A percentile compares a stretch with the other conserved stretches of the same genome.
These are phyloP conservation scores for Nepenthes alata DNA, from an alignment of 179 eudicot genomes.

Conservation along the genomic window DNA sequence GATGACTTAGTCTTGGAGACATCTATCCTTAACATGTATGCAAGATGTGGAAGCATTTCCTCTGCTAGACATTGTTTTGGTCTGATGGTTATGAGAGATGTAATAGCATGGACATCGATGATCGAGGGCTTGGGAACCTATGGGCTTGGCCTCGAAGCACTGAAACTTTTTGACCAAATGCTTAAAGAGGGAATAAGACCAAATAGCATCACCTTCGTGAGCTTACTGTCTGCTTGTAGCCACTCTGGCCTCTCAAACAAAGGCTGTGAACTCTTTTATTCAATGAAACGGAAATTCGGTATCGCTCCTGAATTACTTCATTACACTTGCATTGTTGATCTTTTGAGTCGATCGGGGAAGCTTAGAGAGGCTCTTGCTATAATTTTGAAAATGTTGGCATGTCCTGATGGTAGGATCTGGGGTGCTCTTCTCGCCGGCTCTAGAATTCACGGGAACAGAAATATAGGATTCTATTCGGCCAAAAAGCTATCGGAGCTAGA, in stretches of 20 bases:
- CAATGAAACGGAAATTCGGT: constrained; percentile 25
- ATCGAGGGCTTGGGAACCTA: constrained; percentile 28
- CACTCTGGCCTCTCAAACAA: constrained; percentile 34
- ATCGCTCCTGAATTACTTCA: constrained; percentile 21
- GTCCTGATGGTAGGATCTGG: constrained; percentile 25
- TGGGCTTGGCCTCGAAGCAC: constrained; percentile 24
- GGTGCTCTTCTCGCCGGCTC: constrained; percentile 17
- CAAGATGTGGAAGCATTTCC: constrained; percentile 24
- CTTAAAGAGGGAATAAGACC: constrained; percentile 28
- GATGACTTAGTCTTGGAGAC: constrained; percentile 23
- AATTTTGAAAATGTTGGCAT: constrained; percentile 18
- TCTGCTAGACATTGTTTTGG: constrained; percentile 16
- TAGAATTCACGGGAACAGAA: constrained; percentile 18
- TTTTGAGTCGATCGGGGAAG: constrained; percentile 31
- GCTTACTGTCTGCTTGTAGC: constrained; percentile 35
- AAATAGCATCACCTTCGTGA: constrained; percentile 25
- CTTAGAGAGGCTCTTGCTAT: constrained; percentile 28
- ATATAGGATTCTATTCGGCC: constrained; percentile 20
- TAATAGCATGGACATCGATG: constrained; percentile 29
- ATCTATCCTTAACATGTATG: constrained; percentile 25
- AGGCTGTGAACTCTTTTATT: constrained; percentile 28
- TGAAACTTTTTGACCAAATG: constrained; percentile 19
- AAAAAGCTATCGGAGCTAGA: constrained; percentile 17
- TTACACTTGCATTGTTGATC: constrained; percentile 37
- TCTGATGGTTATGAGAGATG: constrained; percentile 16